Evolutionary conservation across 805 yeast species (phyloP), one percentile per base, ranked within the genome.

Genomic region (Metschnikowia chrysomelidarum): DNA sequence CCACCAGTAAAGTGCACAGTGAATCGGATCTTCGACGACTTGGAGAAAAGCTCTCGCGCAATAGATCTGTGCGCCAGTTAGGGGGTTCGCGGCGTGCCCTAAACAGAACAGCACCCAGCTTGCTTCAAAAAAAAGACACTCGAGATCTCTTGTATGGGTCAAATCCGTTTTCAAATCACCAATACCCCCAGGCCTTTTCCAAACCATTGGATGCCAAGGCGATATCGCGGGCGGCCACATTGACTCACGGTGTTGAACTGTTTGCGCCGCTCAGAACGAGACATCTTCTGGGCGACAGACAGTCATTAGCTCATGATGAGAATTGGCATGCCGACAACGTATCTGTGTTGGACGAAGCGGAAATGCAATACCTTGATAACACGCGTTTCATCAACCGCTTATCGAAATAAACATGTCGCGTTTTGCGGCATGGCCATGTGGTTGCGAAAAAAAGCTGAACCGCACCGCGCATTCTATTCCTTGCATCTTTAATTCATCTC

Each of bases 11-110:
- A 12, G 22, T 19, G 4, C 41, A 33, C 16, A 47, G 39, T 19
- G 51, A 47, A 27, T 14, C 24, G 19, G 67, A 60, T 42, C 52
- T 67, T 24, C 44, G 64, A 22, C 55, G 50, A 29, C 49, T 67
- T 30, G 70, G 73, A 3, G 62, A 59, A 33, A 53, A 62, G 19
- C 49, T 67, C 30, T 54, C 69, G 1, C 50, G 55, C 29, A 62
- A 58, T 21, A 39, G 58, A 4, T 56, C 70, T 4, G 65, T 62
- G 4, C 51, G 69, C 7, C 37, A 43, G 4, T 26, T 37, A 19
- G 21, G 21, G n/a, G 32, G 32, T 19, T 24, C 23, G 18, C 32
- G 37, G 7, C 38, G 24, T 7, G 19, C 14, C 14, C 21, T 27
- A n/a, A 24, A 23, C n/a, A 19, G 22, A 22, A 33, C 34, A 10